These are phyloP conservation scores for Wickerhamiella cacticola DNA, from an alignment of 805 yeast species.

Conservation along the genomic window DNA sequence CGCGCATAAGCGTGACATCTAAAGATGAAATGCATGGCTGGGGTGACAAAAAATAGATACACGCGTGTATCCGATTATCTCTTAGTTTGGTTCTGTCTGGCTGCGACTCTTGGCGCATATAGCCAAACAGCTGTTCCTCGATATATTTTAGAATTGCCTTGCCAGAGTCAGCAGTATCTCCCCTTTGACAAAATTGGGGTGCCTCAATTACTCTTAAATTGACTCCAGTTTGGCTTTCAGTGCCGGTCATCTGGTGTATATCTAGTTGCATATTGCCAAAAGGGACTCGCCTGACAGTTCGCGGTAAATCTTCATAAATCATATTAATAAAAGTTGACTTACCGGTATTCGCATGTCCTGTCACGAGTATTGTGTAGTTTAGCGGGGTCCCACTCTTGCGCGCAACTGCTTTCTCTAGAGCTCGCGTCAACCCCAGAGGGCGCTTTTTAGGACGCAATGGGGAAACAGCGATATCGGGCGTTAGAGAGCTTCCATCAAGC, in stretches of 20 bases:
- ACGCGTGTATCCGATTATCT: not conserved
- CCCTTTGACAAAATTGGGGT: not conserved
- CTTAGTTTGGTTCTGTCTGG: not conserved
- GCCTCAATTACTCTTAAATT: not conserved
- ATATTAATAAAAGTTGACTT: constrained; percentile 1
- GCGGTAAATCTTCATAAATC: not conserved
- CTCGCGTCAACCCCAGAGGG: not conserved
- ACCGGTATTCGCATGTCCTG: not conserved
- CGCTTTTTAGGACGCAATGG: not conserved
- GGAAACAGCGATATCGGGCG: not conserved
- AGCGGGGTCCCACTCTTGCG: not conserved
- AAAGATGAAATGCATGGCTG: not conserved
- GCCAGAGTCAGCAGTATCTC: not conserved
- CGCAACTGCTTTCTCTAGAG: not conserved
- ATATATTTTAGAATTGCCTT: not conserved
- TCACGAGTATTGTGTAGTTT: not conserved
- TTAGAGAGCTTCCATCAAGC: not conserved
- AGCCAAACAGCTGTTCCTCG: not conserved
- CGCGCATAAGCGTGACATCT: not conserved
- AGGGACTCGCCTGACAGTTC: not conserved
- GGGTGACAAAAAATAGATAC: constrained; percentile 5
- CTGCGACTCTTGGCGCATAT: constrained; percentile 6
- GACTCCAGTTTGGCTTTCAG: not conserved
- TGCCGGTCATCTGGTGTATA: not conserved
- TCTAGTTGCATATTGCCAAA: not conserved